Base-by-base conservation (phyloP, 768 basidiomycete species). In the Podaxis pistillaris region DNA sequence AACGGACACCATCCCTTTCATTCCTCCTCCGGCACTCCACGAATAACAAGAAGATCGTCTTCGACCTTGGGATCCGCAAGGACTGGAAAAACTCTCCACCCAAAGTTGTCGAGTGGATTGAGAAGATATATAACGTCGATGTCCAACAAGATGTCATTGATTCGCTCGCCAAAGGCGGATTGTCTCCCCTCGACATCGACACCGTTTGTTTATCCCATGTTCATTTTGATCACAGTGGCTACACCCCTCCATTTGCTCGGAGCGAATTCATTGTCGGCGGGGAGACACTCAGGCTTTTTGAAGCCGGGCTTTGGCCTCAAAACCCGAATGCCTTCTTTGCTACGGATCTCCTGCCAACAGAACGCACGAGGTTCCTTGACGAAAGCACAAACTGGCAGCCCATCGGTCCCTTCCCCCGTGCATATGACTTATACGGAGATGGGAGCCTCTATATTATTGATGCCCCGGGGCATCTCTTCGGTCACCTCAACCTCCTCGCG, bases 381-480 rank as follows among this genome's bases (percentile, higher is more conserved):
- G 44, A 58, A 11, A 41, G 49, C 19, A 22, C 50, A 2, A 55
- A 38, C n/a, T 75, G 78, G 71, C 68, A 68, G 33, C 72, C 81
- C 30, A 68, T 86, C 46, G 84, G 83, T 0, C 82, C 82, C 1
- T 85, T 84, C 68, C 81, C 82, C 28, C 76, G 69, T 24, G 81
- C 82, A 4, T 66, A 80, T 19, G 84, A 88, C 71, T 81, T 78
- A 66, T 86, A 81, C 65, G 78, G 78, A 19, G 86, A 89, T 64
- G 86, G 86, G 6, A 83, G 81, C 65, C 68, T 86, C 38, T 87
- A 83, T 66, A 76, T 88, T 64, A 68, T 87, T 62, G 82, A 87
- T 65, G 79, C 85, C 1, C 78, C 85, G 1, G 86, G 86, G 0
- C 86, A 88, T 68, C 68, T 85, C 33, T 70, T 73, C 0, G 86